Conservation (phyloP, 2,329 filamentous ascomycete genomes). For the Aspergillus puulaauensis region DNA sequence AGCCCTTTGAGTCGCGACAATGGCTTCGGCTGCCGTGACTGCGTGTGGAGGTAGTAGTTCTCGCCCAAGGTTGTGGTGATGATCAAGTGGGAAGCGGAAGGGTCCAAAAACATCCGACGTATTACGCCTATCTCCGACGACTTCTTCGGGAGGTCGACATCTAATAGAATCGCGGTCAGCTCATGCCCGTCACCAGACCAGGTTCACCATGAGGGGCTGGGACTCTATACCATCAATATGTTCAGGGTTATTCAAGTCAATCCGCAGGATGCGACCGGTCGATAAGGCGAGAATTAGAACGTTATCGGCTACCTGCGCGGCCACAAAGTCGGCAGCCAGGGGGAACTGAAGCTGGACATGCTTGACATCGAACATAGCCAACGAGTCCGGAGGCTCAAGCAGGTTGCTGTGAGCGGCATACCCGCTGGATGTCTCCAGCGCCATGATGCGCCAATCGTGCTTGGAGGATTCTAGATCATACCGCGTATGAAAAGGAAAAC, state of each 20-base stretch:
- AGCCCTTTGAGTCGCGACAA: conserved; percentile 82
- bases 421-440: conserved; percentile 69
- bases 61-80: conserved; percentile 89
- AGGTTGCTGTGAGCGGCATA: conserved; percentile 68
- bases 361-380: conserved; percentile 93
- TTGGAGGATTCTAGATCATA: conserved; percentile 28
- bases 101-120: conserved; percentile 93
- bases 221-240: conserved; percentile 77
- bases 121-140: conserved; percentile 89
- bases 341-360: conserved; percentile 91
- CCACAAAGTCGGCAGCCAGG: conserved; percentile 91
- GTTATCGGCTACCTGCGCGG: conserved; percentile 95
- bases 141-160: conserved; percentile 95
- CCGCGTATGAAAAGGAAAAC: conserved; percentile 21
- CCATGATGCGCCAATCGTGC: conserved; percentile 55
- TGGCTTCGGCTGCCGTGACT: conserved; percentile 82
- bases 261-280: conserved; percentile 87
- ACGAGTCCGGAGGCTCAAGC: conserved; percentile 58
- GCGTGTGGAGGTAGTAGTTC: conserved; percentile 96
- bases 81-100: conserved; percentile 90
- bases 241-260: conserved; percentile 88
- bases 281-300: conserved; percentile 89
- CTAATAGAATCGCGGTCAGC: conserved; percentile 47
- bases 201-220: conserved; percentile 5
- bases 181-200: background rate